phyloP scores from a whole-genome alignment of 495 filamentous ascomycete species.

The Beverwykella pulmonaria region DNA sequence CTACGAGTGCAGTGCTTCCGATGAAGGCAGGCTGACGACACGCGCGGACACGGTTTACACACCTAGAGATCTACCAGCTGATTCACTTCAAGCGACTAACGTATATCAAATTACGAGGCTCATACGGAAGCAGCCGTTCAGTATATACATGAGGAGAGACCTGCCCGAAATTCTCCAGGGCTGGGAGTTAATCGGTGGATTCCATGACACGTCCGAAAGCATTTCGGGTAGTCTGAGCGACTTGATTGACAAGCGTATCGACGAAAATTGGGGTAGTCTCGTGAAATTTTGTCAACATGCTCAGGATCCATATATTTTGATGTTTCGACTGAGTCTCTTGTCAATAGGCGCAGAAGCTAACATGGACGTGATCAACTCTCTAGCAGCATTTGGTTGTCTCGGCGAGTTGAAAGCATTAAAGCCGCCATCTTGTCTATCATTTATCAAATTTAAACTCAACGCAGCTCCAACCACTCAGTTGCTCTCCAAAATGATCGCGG shows the following conservation, averaged over 20 bases:
- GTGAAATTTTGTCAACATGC: constrained; percentile 44
- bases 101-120: constrained; percentile 19
- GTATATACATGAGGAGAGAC: constrained; percentile 1
- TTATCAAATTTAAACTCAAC: constrained; percentile 38
- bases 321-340: constrained; percentile 51
- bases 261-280: constrained; percentile 50
- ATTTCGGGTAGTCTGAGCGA: constrained; percentile 40
- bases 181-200: constrained; percentile 43
- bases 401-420: constrained; percentile 43
- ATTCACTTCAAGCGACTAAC: constrained; percentile 8
- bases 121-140: constrained; percentile 9
- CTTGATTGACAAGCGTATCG: constrained; percentile 41
- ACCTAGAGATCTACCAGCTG: constrained; percentile 2
- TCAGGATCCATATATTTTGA: constrained; percentile 45
- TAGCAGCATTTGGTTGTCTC: constrained; percentile 48
- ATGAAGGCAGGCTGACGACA: neutral
- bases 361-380: constrained; percentile 45
- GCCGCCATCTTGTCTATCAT: constrained; percentile 40
- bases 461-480: constrained; percentile 32
- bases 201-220: constrained; percentile 36
- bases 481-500: constrained; percentile 28
- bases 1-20: constrained; percentile 14
- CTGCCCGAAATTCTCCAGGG: constrained; percentile 17
- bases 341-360: constrained; percentile 44
- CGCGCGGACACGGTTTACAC: constrained; percentile 1